Evolutionary conservation across 208 protist species (phyloP).

Genomic region (Acanthamoeba lenticulata): DNA sequence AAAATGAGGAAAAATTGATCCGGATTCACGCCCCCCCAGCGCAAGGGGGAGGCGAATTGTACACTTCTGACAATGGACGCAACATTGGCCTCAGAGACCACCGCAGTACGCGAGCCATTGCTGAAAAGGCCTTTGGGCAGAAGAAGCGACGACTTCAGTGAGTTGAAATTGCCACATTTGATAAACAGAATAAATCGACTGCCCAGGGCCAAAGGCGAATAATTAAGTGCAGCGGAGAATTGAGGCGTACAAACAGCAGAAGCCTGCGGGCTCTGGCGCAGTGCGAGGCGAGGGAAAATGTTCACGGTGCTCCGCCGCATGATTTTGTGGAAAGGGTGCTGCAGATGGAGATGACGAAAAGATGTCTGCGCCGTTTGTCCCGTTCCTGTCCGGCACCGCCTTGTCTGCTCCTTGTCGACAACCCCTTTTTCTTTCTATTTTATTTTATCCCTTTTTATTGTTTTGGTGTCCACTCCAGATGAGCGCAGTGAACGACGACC

Average conservation of each 20-base stretch:
- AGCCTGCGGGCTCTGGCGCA: slow-evolving; percentile 21
- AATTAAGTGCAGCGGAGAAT: not conserved
- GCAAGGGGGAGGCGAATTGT: not conserved
- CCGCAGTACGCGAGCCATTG: slow-evolving; percentile 26
- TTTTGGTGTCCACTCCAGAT: not conserved
- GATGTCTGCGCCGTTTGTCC: not conserved
- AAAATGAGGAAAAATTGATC: not conserved
- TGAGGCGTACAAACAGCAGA: not conserved
- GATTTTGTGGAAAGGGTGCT: slow-evolving; percentile 14
- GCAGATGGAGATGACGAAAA: not conserved
- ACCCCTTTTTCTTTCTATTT: not conserved
- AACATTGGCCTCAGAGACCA: not conserved
- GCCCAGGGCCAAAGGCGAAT: not conserved
- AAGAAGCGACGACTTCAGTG: not conserved
- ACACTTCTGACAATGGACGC: slow-evolving; percentile 9
- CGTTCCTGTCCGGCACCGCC: not conserved
- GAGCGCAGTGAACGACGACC: slow-evolving; percentile 29
- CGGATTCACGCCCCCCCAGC: not conserved
- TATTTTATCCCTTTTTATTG: not conserved
- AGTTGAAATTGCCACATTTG: not conserved
- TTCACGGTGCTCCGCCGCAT: slow-evolving; percentile 37
- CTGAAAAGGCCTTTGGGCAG: not conserved
- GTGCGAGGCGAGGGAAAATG: slow-evolving; percentile 37
- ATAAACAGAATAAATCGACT: too few relatives aligned
- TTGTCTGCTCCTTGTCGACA: not conserved